Evolutionary conservation across 2,329 filamentous ascomycete species (phyloP).

Genomic region (Colletotrichum cereale): DNA sequence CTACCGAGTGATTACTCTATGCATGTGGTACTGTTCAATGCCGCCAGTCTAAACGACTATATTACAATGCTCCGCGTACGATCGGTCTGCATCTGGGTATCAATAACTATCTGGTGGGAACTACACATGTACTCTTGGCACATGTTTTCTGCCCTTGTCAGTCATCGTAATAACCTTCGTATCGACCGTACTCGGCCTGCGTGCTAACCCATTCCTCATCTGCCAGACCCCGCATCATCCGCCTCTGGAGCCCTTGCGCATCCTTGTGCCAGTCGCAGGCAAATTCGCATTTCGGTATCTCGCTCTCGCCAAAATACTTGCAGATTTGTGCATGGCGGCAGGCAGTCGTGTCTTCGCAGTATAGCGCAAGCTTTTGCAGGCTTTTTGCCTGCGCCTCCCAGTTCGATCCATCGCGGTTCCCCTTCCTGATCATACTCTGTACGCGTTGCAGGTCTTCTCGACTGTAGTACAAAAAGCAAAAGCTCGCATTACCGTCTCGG

Average conservation of each 20-base stretch:
- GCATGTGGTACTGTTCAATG: neutral
- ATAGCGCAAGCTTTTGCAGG: constrained; percentile 77
- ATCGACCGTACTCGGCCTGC: constrained; percentile 69
- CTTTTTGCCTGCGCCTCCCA: constrained; percentile 69
- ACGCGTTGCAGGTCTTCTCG: constrained; percentile 86
- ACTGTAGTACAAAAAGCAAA: constrained; percentile 92
- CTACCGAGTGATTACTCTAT: no score
- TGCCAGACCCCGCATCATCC: constrained; percentile 68
- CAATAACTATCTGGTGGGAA: neutral
- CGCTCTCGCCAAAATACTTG: constrained; percentile 80
- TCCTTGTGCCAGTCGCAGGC: constrained; percentile 87
- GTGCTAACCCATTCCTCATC: constrained; percentile 74
- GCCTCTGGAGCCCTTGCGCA: constrained; percentile 64
- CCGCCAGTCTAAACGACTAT: neutral
- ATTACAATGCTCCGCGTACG: neutral
- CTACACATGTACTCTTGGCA: no score
- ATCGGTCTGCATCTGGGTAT: neutral
- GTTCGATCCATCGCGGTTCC: constrained; percentile 56
- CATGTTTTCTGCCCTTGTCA: constrained; percentile 26
- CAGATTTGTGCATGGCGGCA: constrained; percentile 84
- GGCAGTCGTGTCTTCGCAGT: constrained; percentile 80
- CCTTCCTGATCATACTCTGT: constrained; percentile 66
- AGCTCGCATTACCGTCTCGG: constrained; percentile 86
- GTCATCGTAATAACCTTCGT: constrained; percentile 67
- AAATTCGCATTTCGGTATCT: constrained; percentile 73